Base-by-base conservation (phyloP, 2,329 filamentous ascomycete genomes). In the Aspergillus sp. region DNA sequence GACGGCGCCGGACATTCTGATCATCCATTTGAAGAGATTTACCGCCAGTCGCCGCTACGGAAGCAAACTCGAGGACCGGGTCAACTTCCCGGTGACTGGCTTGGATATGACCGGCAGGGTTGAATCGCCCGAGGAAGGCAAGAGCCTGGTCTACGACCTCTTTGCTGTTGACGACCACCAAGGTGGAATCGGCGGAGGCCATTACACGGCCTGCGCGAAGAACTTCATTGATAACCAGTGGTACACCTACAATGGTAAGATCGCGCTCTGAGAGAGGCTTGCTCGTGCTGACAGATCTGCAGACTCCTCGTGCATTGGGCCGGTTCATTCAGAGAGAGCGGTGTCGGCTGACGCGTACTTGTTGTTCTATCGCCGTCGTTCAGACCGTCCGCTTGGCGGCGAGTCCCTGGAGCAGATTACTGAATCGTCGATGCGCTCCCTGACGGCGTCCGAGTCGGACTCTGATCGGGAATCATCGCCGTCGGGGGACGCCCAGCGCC, bases 81-180 rank as follows among this genome's bases (percentile, higher is more conserved):
- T 98, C 14, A 85, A 95, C 49, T 98, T 95, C 53, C 91, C 91
- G 1, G 74, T 93, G 5, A 81, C 91, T 50, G 82, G 82, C 2
- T 70, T 98, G 4, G 86, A 98, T 55, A 71, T 98, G 41, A 82
- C 75, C 2, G 72, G 74, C 16, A 76, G 86, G 33, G 83, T 96
- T 6, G 78, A 89, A 10, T 72, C 86, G 42, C 80, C 79, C 34
- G 83, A 89, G 47, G 77, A 81, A 22, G 84, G 80, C 20, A 93
- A 93, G 61, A 71, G 80, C 38, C 75, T 91, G 52, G 69, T 88
- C 8, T 98, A 95, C 52, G 91, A 98, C 57, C 69, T 98, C 19
- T 91, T 98, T 53, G 91, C 82, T 10, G 86, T 98, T 2, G 91
- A 98, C 59, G 89, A 94, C 54, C 91, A 98, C 59, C 94, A 82